Percentiles rank a stretch among this genome's conserved stretches.
These are phyloP conservation scores for Naematelia encephala DNA, from an alignment of 768 basidiomycete species.

Conservation along the genomic window DNA sequence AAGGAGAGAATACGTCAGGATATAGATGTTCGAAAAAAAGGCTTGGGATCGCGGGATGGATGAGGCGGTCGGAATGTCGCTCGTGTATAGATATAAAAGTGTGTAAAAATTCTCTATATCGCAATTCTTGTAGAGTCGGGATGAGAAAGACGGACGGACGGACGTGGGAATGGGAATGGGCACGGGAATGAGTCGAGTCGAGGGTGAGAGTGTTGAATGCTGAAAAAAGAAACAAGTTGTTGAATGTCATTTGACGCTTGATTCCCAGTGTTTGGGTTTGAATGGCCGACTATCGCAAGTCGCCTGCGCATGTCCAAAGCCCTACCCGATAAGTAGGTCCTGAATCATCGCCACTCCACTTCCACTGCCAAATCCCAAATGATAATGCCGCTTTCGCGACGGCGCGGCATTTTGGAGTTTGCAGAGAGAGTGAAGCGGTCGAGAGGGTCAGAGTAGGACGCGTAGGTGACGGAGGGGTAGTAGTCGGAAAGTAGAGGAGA, in stretches of 20 bases:
- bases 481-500: slow-evolving; percentile 31
- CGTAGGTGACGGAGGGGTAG: slow-evolving; percentile 23
- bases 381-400: slow-evolving; percentile 37
- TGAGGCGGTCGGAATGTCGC: slow-evolving; percentile 48
- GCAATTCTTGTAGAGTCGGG: slow-evolving; percentile 1
- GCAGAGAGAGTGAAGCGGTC: slow-evolving; percentile 15
- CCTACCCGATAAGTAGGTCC: slow-evolving; percentile 43
- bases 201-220: not conserved
- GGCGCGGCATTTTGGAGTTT: slow-evolving; percentile 48
- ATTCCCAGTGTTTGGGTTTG: slow-evolving; percentile 12
- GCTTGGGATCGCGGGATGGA: slow-evolving; percentile 48
- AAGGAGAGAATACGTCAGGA: too few species aligned
- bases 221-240: not conserved
- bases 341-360: slow-evolving; percentile 6
- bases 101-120: not conserved
- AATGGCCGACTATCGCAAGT: slow-evolving; percentile 33
- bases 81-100: not conserved
- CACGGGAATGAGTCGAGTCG: slow-evolving; percentile 10
- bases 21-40: slow-evolving; percentile 1
- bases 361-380: slow-evolving; percentile 2
- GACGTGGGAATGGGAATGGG: slow-evolving; percentile 13
- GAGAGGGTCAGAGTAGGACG: too few species aligned
- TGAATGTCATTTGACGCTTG: too few species aligned
- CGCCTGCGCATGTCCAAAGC: slow-evolving; percentile 43
- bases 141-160: slow-evolving; percentile 13